These are phyloP conservation scores for Teratosphaeria epicoccoides DNA, from an alignment of 2,329 filamentous ascomycete species.

Conservation along the genomic window DNA sequence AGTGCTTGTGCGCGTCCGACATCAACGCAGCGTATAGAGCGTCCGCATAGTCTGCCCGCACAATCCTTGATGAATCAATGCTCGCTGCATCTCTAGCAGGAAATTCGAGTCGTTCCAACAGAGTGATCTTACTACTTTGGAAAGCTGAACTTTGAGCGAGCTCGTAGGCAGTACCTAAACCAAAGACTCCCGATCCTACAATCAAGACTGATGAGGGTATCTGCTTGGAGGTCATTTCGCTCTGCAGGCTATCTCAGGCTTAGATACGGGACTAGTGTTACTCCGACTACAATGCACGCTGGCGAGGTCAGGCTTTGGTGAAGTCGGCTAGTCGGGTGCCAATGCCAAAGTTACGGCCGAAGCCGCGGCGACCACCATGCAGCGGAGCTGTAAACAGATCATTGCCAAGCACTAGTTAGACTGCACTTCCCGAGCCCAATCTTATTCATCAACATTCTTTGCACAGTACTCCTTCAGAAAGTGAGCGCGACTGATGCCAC, in stretches of 20 bases:
- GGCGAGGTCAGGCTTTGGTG: background rate
- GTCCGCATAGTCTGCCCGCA: slow-evolving; percentile 71
- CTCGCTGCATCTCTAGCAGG: slow-evolving; percentile 43
- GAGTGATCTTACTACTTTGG: slow-evolving; percentile 43
- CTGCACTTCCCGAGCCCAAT: background rate
- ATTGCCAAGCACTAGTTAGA: too few species aligned
- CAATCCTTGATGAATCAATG: slow-evolving; percentile 51
- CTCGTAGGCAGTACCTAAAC: slow-evolving; percentile 57
- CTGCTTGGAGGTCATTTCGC: background rate
- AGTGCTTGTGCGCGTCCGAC: slow-evolving; percentile 56
- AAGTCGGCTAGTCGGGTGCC: background rate
- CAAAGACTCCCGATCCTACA: slow-evolving; percentile 44
- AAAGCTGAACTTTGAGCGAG: slow-evolving; percentile 51
- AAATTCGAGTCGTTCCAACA: slow-evolving; percentile 48
- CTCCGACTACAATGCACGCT: background rate
- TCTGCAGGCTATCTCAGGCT: background rate
- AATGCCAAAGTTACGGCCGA: background rate
- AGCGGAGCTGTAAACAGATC: too few species aligned
- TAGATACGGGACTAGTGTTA: background rate
- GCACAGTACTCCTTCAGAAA: background rate
- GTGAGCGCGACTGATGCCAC: background rate
- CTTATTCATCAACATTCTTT: background rate
- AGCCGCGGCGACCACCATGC: background rate
- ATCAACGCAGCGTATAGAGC: slow-evolving; percentile 65
- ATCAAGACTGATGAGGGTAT: slow-evolving; percentile 37